phyloP scores from a whole-genome alignment of 495 filamentous ascomycete species.

The Oidiodendron maius region DNA sequence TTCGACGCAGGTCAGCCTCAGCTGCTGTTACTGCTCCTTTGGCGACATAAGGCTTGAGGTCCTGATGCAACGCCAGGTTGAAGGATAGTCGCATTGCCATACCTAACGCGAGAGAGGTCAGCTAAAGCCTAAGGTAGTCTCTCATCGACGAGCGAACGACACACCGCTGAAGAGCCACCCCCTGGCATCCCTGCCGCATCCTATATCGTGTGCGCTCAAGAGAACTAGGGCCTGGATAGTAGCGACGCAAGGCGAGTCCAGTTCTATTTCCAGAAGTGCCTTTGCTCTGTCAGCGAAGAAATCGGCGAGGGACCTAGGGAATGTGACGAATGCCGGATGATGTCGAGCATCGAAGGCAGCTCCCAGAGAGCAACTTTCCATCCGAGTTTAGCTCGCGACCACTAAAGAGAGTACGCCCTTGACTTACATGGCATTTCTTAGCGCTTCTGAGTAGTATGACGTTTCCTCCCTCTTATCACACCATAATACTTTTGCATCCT shows the following conservation, averaged over 20 bases:
- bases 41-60: constrained; percentile 40
- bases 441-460: constrained; percentile 42
- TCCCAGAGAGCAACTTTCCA: constrained; percentile 40
- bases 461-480: constrained; percentile 24
- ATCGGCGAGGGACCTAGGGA: constrained; percentile 40
- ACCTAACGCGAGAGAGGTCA: constrained; percentile 10
- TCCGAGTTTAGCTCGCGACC: background rate
- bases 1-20: constrained; percentile 39
- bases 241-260: constrained; percentile 43
- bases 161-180: constrained; percentile 19
- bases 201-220: constrained; percentile 40
- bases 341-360: constrained; percentile 38
- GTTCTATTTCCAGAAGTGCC: constrained; percentile 41
- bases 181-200: constrained; percentile 41
- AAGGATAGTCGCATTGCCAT: constrained; percentile 48
- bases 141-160: background rate
- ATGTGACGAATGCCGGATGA: constrained; percentile 35
- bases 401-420: background rate
- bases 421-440: constrained; percentile 44
- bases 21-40: constrained; percentile 35
- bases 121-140: background rate
- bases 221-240: constrained; percentile 45
- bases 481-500: constrained; percentile 22
- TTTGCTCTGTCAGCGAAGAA: constrained; percentile 46
- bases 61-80: constrained; percentile 43